These are phyloP conservation scores for Beauveria pseudobassiana DNA, from an alignment of 2,329 filamentous ascomycete species.

Conservation along the genomic window DNA sequence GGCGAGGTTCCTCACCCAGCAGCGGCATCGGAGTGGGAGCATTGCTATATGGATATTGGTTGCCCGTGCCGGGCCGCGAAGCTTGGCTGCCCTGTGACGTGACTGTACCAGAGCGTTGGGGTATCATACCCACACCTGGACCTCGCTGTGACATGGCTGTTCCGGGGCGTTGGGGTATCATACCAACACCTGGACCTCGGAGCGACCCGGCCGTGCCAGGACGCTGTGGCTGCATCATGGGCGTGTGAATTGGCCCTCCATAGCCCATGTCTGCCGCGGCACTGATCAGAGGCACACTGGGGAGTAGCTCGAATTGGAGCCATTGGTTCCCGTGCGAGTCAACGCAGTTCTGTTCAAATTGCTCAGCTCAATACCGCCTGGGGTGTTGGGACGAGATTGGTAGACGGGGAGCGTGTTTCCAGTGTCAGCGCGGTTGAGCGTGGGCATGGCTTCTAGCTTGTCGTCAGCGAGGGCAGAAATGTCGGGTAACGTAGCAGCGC, in stretches of 20 bases:
- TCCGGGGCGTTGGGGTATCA: slow-evolving; percentile 22
- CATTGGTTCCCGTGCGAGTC: slow-evolving; percentile 44
- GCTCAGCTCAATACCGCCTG: slow-evolving; percentile 44
- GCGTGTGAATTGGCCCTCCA: slow-evolving; percentile 29
- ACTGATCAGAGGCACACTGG: slow-evolving; percentile 54
- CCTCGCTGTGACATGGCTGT: slow-evolving; percentile 30
- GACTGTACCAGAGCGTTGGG: slow-evolving; percentile 27
- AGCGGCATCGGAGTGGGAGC: neutral
- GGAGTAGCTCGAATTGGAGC: slow-evolving; percentile 52
- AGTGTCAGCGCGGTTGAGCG: slow-evolving; percentile 52
- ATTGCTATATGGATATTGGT: neutral
- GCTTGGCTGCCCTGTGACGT: slow-evolving; percentile 28
- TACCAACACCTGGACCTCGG: slow-evolving; percentile 16
- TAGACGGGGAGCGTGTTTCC: slow-evolving; percentile 56
- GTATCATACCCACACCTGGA: slow-evolving; percentile 10
- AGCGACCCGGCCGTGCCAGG: slow-evolving; percentile 30
- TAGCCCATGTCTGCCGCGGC: slow-evolving; percentile 56
- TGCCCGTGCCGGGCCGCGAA: slow-evolving; percentile 14
- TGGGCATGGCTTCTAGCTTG: slow-evolving; percentile 51
- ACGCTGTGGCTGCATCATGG: slow-evolving; percentile 22
- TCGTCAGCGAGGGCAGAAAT: slow-evolving; percentile 31
- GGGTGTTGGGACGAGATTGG: slow-evolving; percentile 50
- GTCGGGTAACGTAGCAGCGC: slow-evolving; percentile 62
- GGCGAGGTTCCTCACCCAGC: neutral
- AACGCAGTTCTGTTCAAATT: slow-evolving; percentile 42